phyloP scores from a whole-genome alignment of 352 stramenopile genomes.

The Globisporangium viniferum region DNA sequence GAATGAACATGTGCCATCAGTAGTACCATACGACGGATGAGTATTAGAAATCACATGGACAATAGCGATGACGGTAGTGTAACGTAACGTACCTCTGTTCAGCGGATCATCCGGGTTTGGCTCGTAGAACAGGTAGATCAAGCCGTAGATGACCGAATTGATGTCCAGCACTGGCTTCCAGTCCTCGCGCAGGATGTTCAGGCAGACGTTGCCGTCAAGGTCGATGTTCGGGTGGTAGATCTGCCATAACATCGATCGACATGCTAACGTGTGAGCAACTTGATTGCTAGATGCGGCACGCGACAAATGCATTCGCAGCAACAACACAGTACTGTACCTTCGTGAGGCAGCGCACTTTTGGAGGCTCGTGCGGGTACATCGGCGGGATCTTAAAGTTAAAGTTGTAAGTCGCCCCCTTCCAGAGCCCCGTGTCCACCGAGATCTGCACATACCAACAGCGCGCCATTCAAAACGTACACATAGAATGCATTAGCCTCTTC shows the following conservation, averaged over 20 bases:
- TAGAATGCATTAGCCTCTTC: not conserved
- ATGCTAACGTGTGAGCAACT: not conserved
- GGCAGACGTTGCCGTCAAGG: slow-evolving; percentile 97
- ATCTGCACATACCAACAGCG: slow-evolving; percentile 63
- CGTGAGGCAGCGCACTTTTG: slow-evolving; percentile 96
- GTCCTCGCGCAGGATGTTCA: slow-evolving; percentile 97
- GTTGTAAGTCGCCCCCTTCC: slow-evolving; percentile 95
- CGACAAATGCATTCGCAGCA: not conserved
- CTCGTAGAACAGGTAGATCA: slow-evolving; percentile 99
- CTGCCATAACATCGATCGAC: slow-evolving; percentile 23
- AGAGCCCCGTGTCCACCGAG: slow-evolving; percentile 94
- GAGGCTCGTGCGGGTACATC: slow-evolving; percentile 96
- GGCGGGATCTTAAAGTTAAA: slow-evolving; percentile 98
- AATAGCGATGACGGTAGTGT: no score
- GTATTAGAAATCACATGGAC: not conserved
- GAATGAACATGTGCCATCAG: not conserved
- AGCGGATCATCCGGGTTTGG: slow-evolving; percentile 98
- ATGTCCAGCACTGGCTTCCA: slow-evolving; percentile 99
- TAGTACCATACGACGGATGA: not conserved
- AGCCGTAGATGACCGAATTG: slow-evolving; percentile 98
- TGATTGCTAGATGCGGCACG: not conserved
- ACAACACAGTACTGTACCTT: slow-evolving; percentile 52
- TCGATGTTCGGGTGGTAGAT: slow-evolving; percentile 99
- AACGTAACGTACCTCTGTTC: slow-evolving; percentile 80
- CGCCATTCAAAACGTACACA: slow-evolving; percentile 2